Conservation (phyloP, 2,329 filamentous ascomycete species). For the Trichoderma arundinaceum region DNA sequence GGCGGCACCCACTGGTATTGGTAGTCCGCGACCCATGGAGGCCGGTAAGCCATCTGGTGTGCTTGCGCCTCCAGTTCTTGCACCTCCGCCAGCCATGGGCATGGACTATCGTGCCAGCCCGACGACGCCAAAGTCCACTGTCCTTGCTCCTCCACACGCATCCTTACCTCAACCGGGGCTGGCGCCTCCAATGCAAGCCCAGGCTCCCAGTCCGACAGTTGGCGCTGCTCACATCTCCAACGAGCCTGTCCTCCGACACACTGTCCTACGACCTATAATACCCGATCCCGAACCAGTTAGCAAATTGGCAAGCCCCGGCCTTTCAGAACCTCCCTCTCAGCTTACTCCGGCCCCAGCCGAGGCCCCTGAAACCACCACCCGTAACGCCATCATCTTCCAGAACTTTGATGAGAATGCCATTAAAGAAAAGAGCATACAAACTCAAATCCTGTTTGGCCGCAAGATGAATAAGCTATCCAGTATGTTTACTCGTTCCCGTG, state of each 20-base stretch:
- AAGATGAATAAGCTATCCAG: constrained; percentile 64
- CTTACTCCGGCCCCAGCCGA: neutral
- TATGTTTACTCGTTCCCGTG: constrained; percentile 44
- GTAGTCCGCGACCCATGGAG: constrained; percentile 37
- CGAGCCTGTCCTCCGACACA: constrained; percentile 12
- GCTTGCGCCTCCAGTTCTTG: constrained; percentile 48
- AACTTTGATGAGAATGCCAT: constrained; percentile 64
- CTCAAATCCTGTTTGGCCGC: constrained; percentile 62
- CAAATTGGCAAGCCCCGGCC: constrained; percentile 24
- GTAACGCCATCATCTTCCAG: constrained; percentile 64
- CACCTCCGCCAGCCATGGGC: constrained; percentile 44
- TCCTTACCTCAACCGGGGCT: constrained; percentile 42
- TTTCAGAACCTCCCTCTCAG: constrained; percentile 29
- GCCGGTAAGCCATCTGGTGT: constrained; percentile 42
- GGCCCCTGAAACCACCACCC: constrained; percentile 43
- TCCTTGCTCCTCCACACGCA: constrained; percentile 54
- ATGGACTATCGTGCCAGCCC: constrained; percentile 34
- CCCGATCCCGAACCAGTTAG: neutral
- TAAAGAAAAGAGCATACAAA: constrained; percentile 62
- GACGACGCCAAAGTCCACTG: constrained; percentile 47
- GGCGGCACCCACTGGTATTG: constrained; percentile 34
- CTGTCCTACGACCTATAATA: constrained; percentile 14
- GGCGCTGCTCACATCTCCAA: neutral
- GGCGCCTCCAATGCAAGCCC: constrained; percentile 30
- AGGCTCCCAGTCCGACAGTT: neutral